phyloP scores from a whole-genome alignment of 1,284 basidiomycete genomes.

The Mycosarcoma mackinlayi region DNA sequence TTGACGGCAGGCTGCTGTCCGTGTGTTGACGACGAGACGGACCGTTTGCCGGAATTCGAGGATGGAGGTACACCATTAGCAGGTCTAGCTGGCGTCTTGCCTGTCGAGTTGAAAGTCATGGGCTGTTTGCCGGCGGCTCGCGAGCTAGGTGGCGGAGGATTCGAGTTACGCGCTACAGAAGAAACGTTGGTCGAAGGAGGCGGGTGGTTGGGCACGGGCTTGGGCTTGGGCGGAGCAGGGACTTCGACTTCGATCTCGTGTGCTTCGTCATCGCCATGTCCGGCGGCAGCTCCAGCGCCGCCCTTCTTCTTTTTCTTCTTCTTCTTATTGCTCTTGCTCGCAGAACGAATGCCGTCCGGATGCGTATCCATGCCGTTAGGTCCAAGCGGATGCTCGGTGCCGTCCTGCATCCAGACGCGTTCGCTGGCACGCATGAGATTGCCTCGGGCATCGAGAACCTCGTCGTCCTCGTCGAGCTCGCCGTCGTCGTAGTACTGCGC shows the following conservation, averaged over 20 bases:
- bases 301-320: conserved; percentile 72
- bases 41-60: conserved; percentile 71
- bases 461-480: conserved; percentile 58
- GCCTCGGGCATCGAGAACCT: conserved; percentile 36
- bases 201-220: conserved; percentile 63
- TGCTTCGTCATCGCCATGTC: conserved; percentile 63
- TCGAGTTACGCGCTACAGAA: conserved; percentile 62
- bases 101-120: conserved; percentile 70
- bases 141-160: conserved; percentile 72
- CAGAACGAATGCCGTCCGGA: conserved; percentile 28
- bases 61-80: conserved; percentile 63
- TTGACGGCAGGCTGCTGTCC: conserved; percentile 32
- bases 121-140: conserved; percentile 81
- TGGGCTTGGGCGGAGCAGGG: conserved; percentile 64
- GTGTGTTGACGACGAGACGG: conserved; percentile 69
- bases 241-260: conserved; percentile 66
- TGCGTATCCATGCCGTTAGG: conserved; percentile 21
- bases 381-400: conserved; percentile 23
- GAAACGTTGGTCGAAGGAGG: conserved; percentile 67
- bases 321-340: conserved; percentile 70
- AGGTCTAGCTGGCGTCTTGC: conserved; percentile 63
- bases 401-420: conserved; percentile 47
- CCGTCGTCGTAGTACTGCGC: conserved; percentile 64
- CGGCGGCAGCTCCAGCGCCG: conserved; percentile 63
- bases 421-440: conserved; percentile 36